These are phyloP conservation scores for Fusarium floridanum DNA, from an alignment of 2,329 filamentous ascomycete genomes.

Conservation along the genomic window DNA sequence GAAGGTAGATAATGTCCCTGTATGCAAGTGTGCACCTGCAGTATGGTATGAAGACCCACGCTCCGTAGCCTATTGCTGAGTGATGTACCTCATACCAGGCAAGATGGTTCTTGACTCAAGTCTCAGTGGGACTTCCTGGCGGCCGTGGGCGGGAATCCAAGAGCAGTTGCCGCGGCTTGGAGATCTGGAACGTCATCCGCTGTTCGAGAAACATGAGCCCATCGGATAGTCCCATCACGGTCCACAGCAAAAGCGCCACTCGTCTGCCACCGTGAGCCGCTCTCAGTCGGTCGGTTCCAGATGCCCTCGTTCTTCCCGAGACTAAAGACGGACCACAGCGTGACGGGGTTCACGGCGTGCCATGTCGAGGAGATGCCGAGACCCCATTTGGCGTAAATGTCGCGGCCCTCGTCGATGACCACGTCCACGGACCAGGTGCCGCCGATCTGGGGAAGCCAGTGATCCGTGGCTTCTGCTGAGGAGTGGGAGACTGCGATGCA, in stretches of 20 bases:
- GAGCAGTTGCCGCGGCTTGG: conserved; percentile 44
- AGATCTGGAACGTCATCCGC: conserved; percentile 52
- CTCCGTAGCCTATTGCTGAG: neutral
- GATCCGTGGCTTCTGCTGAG: conserved; percentile 63
- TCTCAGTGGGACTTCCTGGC: conserved; percentile 5
- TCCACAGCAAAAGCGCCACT: conserved; percentile 71
- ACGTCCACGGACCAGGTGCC: conserved; percentile 70
- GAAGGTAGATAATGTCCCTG: neutral
- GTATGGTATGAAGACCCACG: neutral
- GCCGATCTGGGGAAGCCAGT: conserved; percentile 68
- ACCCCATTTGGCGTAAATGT: conserved; percentile 75
- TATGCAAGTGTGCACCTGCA: neutral
- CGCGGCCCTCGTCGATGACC: conserved; percentile 70
- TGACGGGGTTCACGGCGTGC: conserved; percentile 71
- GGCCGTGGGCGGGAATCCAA: conserved; percentile 36
- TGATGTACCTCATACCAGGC: neutral
- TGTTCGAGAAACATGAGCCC: conserved; percentile 47
- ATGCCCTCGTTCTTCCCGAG: conserved; percentile 74
- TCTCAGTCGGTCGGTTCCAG: conserved; percentile 74
- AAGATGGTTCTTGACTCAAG: neutral
- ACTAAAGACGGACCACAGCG: conserved; percentile 68
- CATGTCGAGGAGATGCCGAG: conserved; percentile 71
- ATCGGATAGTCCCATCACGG: conserved; percentile 48
- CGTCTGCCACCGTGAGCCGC: conserved; percentile 77
- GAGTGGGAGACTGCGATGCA: conserved; percentile 76